Conservation (phyloP, 1,284 basidiomycete genomes). For the Takashimella tepidaria region DNA sequence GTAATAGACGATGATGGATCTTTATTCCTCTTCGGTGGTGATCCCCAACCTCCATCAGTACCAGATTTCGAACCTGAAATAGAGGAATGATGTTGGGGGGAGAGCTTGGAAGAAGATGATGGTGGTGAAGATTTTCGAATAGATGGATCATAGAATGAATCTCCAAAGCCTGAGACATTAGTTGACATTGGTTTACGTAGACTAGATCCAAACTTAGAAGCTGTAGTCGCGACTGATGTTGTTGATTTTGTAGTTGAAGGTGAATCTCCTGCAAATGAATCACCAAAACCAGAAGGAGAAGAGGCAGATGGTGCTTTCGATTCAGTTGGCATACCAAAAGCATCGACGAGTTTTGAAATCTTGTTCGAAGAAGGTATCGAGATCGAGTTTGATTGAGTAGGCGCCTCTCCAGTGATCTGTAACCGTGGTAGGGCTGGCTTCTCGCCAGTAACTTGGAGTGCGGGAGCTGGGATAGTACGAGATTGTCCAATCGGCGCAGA, state of each 20-base stretch:
- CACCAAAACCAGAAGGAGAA: constrained; percentile 27
- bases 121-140: constrained; percentile 1
- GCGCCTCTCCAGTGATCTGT: constrained; percentile 2
- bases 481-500: background rate
- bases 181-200: constrained; percentile 4
- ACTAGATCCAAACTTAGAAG: constrained; percentile 8
- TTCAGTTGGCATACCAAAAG: constrained; percentile 32
- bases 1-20: constrained; percentile 17
- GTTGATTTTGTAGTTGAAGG: constrained; percentile 1
- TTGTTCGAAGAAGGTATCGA: background rate
- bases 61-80: background rate
- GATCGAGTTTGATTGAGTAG: too few species aligned
- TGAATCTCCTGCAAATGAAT: constrained; percentile 22
- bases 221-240: background rate
- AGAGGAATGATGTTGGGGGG: background rate
- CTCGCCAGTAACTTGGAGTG: constrained; percentile 36
- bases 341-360: constrained; percentile 18
- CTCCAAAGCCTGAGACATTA: constrained; percentile 8
- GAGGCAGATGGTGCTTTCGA: background rate
- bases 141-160: constrained; percentile 7
- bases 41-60: background rate
- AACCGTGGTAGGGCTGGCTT: constrained; percentile 1
- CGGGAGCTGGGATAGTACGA: constrained; percentile 3
- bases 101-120: background rate
- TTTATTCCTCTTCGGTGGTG: background rate